Percentiles rank a stretch among this genome's conserved stretches.
Evolutionary conservation across 2,329 filamentous ascomycete genomes (phyloP).

Genomic region (Penicillium digitatum): DNA sequence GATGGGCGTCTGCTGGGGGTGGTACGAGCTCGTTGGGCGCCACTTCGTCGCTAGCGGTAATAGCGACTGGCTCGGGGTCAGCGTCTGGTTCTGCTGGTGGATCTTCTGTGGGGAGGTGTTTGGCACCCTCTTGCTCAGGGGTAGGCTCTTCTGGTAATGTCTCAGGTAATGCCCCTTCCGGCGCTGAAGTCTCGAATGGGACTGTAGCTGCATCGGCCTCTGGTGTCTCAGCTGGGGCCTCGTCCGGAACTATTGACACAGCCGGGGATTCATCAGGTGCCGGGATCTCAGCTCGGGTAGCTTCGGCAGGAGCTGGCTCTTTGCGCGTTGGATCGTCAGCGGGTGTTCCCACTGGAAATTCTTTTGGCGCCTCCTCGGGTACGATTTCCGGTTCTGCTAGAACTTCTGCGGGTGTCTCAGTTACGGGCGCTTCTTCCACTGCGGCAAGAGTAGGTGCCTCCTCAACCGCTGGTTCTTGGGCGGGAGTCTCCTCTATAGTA

Average conservation of each 20-base stretch:
- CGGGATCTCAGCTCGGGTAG: slow-evolving; percentile 4
- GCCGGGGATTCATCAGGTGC: slow-evolving; percentile 7
- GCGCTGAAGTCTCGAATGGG: not conserved
- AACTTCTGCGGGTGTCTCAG: not conserved
- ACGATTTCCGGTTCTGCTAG: slow-evolving; percentile 2
- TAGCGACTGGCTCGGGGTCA: slow-evolving; percentile 5
- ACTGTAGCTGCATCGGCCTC: slow-evolving; percentile 6
- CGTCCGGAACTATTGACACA: slow-evolving; percentile 8
- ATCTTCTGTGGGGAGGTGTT: slow-evolving; percentile 6
- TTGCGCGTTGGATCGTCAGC: not conserved
- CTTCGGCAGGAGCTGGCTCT: slow-evolving; percentile 11
- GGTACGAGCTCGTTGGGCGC: slow-evolving; percentile 6
- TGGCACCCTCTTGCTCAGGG: slow-evolving; percentile 2
- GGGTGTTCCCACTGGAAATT: slow-evolving; percentile 2
- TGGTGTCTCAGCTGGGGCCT: slow-evolving; percentile 2
- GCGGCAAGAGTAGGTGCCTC: slow-evolving; percentile 6
- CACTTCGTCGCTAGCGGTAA: slow-evolving; percentile 8
- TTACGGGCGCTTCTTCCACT: slow-evolving; percentile 7
- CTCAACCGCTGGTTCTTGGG: not conserved
- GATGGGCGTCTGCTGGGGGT: not conserved
- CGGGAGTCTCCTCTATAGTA: slow-evolving; percentile 15
- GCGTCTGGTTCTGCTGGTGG: slow-evolving; percentile 8
- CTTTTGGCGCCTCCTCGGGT: slow-evolving; percentile 6
- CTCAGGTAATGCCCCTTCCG: slow-evolving; percentile 3
- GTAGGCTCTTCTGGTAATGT: slow-evolving; percentile 2